Evolutionary conservation across 139 green algal genomes (phyloP).

Genomic region (Chlamydomonas sphaeroides): DNA sequence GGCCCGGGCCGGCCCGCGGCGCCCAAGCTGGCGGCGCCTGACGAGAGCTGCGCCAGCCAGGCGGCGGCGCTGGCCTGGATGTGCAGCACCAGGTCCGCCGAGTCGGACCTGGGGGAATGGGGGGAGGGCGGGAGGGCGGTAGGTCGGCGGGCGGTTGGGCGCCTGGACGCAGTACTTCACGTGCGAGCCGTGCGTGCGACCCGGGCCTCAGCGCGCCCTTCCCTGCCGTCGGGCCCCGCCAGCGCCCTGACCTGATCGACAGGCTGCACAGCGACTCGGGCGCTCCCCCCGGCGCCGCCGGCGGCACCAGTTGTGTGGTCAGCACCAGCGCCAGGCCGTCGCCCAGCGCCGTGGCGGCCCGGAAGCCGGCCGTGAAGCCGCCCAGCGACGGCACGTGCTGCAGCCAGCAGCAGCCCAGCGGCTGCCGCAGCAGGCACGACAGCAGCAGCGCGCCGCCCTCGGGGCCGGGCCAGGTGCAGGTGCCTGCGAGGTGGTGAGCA

Average conservation of each 20-base stretch:
- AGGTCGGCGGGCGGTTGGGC: too few relatives aligned
- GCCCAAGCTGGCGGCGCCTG: constrained; percentile 27
- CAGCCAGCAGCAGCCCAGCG: constrained; percentile 48
- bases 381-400: constrained; percentile 45
- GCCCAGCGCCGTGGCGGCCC: constrained; percentile 13
- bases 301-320: constrained; percentile 48
- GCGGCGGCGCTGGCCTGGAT: neutral
- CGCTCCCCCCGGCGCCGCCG: neutral
- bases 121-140: neutral
- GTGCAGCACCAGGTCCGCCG: constrained; percentile 11
- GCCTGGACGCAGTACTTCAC: too few relatives aligned
- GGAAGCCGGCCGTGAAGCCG: constrained; percentile 36
- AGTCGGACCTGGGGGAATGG: constrained; percentile 2
- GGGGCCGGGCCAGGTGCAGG: constrained; percentile 53
- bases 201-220: too few relatives aligned
- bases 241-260: neutral
- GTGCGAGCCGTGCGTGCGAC: too few relatives aligned
- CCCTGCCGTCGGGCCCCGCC: too few relatives aligned
- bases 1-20: neutral
- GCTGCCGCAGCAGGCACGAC: constrained; percentile 58
- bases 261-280: constrained; percentile 13
- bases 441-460: constrained; percentile 61
- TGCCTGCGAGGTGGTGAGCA: constrained; percentile 28
- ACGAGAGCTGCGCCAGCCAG: constrained; percentile 24
- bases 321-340: constrained; percentile 40